These are phyloP conservation scores for Cutaneotrichosporon mucoides DNA, from an alignment of 1,284 basidiomycete genomes.

Conservation along the genomic window DNA sequence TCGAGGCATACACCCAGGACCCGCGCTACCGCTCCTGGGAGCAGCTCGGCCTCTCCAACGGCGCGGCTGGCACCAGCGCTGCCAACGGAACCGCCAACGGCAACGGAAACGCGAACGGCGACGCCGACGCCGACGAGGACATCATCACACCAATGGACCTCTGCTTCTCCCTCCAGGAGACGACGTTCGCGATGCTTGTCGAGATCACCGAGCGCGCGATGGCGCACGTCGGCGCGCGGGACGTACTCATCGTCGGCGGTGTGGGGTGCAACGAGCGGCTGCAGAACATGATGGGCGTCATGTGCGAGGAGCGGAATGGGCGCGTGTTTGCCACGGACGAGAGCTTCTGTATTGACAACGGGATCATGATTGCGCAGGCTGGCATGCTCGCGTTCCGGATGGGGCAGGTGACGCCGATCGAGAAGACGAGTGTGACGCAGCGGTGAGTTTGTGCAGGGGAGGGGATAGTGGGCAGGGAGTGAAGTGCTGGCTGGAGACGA, in stretches of 20 bases:
- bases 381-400: conserved; percentile 87
- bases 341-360: conserved; percentile 95
- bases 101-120: neutral
- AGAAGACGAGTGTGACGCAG: conserved; percentile 83
- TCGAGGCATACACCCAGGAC: conserved; percentile 81
- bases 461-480: neutral
- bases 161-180: conserved; percentile 96
- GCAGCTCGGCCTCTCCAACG: conserved; percentile 3
- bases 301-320: conserved; percentile 87
- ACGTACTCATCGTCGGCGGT: conserved; percentile 96
- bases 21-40: conserved; percentile 60
- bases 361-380: conserved; percentile 99
- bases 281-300: conserved; percentile 98
- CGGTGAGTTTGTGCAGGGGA: conserved; percentile 53
- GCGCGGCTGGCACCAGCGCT: too few relatives aligned
- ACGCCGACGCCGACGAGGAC: conserved; percentile 52
- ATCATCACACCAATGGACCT: conserved; percentile 89
- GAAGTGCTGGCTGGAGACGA: neutral
- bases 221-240: conserved; percentile 95
- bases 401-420: conserved; percentile 75
- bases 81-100: too few relatives aligned
- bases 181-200: conserved; percentile 96
- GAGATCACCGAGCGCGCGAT: conserved; percentile 99
- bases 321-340: conserved; percentile 95
- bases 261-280: conserved; percentile 94